Evolutionary conservation across 768 basidiomycete genomes (phyloP), one percentile per base, ranked within the genome.

Genomic region (Fomitopsis pulvina): DNA sequence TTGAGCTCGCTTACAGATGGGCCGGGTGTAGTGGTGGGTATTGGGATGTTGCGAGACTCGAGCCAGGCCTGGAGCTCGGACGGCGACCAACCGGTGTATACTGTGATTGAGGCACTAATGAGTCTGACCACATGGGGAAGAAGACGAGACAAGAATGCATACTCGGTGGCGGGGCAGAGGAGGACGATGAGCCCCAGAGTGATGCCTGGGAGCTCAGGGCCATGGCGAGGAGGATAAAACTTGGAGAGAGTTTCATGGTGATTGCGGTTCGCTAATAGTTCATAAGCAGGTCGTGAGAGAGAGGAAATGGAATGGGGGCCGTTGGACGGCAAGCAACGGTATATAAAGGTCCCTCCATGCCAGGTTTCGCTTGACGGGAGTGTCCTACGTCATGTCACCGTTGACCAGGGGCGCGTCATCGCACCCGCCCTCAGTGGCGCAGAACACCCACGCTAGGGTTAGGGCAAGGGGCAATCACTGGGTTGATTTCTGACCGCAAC

Each of bases 21-120:
- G 22, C 45, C 32, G 45, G 10, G 71, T 2, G 47, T 44, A 37
- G 43, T 51, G 38, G 68, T 65, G n/a, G 71, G 81, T 18, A 80
- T 63, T 3, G 74, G 67, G 59, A 89, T 73, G 51, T 76, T 73
- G 66, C 86, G 83, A 0, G 79, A 74, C 39, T 79, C 71, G 48
- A 92, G 80, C 85, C 87, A 91, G 27, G 73, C 63, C 52, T 76
- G 71, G 25, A 92, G 75, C 53, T 91, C 74, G 9, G 72, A 65
- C 24, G 75, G 63, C 2, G 85, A 80, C 91, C 90, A 92, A 45
- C 57, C 63, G 22, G 61, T 54, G 43, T 70, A 74, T 51, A 70
- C 73, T 61, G 59, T 50, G 21, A 21, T 11, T 9, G 11, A 34
- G 18, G 18, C 32, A 34, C 32, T 10, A 10, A 18, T 34, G 10